phyloP scores from a whole-genome alignment of 2,329 filamentous ascomycete species.

The Ambrosiella cleistominuta region DNA sequence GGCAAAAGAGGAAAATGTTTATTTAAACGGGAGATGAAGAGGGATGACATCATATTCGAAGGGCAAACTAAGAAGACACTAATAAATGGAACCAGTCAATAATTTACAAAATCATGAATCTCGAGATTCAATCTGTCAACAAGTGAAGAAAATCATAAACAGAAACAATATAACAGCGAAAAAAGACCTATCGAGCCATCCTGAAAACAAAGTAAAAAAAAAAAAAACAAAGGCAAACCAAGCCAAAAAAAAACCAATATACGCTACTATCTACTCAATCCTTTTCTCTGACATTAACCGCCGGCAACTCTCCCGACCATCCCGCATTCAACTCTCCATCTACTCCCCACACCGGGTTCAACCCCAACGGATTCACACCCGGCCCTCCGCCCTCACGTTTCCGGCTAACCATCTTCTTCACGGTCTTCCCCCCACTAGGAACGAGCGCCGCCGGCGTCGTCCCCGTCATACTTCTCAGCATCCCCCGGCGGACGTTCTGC shows the following conservation, averaged over 20 bases:
- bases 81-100: no score
- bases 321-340: slow-evolving; percentile 3
- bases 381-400: background rate
- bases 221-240: background rate
- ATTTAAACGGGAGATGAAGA: no score
- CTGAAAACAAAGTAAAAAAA: no score
- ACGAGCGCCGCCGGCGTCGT: slow-evolving; percentile 1
- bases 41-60: no score
- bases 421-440: background rate
- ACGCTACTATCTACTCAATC: background rate
- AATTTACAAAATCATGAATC: no score
- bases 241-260: background rate
- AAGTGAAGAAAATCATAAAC: no score
- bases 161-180: background rate
- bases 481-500: background rate
- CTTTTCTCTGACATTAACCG: background rate
- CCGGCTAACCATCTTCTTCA: background rate
- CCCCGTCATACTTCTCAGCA: background rate
- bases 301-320: background rate
- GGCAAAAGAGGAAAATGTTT: no score
- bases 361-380: slow-evolving; percentile 4
- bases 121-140: no score
- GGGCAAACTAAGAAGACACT: no score
- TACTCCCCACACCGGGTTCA: slow-evolving; percentile 10
- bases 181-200: background rate